Conservation (phyloP, 2,329 filamentous ascomycete genomes). For the Ceratocystis smalleyi region DNA sequence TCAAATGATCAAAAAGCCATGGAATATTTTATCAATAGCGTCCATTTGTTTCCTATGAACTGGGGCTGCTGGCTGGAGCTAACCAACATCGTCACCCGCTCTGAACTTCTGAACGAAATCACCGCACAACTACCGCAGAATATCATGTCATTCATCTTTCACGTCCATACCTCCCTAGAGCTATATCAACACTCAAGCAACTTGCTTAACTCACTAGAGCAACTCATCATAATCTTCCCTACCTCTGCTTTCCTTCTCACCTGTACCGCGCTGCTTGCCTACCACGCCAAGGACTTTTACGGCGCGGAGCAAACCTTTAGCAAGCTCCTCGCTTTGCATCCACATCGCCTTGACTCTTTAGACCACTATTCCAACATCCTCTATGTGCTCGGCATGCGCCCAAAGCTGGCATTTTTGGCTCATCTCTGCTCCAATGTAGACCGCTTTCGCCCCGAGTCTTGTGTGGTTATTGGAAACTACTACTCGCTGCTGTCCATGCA, state of each 20-base stretch:
- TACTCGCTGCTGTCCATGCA: conserved; percentile 89
- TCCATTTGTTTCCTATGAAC: conserved; percentile 83
- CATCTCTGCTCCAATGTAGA: conserved; percentile 83
- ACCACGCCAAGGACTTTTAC: conserved; percentile 74
- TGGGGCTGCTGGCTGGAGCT: conserved; percentile 97
- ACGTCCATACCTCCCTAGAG: conserved; percentile 78
- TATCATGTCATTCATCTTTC: conserved; percentile 86
- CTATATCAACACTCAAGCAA: conserved; percentile 72
- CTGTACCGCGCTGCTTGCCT: conserved; percentile 72
- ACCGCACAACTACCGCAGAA: conserved; percentile 65
- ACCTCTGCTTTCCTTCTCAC: conserved; percentile 79
- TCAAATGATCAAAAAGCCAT: conserved; percentile 79
- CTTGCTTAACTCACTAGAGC: conserved; percentile 57
- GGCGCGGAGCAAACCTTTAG: conserved; percentile 54
- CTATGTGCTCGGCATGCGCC: conserved; percentile 76
- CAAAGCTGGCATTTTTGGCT: conserved; percentile 82
- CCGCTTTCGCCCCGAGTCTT: conserved; percentile 92
- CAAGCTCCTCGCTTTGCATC: conserved; percentile 60
- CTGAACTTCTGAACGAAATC: conserved; percentile 69
- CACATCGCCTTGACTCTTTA: conserved; percentile 66
- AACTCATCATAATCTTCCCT: conserved; percentile 74
- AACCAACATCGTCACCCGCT: conserved; percentile 58
- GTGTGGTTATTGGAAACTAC: conserved; percentile 93
- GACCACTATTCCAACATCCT: conserved; percentile 97
- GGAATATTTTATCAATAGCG: conserved; percentile 73